Conservation (phyloP, 257 asterid species). For the Solanum appendiculatum region DNA sequence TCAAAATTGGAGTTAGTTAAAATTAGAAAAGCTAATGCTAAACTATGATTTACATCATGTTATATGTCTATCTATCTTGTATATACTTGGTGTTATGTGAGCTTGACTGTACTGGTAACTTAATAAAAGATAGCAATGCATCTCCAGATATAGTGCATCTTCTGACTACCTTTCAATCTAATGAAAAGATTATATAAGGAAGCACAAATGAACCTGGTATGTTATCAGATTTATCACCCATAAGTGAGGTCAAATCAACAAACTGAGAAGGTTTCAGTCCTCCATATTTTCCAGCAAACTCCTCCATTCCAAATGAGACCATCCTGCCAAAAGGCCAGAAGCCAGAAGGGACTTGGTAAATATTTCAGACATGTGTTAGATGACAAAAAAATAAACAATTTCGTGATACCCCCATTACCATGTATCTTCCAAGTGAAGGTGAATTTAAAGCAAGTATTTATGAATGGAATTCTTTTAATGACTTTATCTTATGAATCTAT, state of each 20-base stretch:
- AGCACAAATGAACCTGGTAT: slow-evolving; percentile 65
- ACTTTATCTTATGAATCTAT: not conserved
- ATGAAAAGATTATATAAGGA: not conserved
- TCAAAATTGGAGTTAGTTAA: not conserved
- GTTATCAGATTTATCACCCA: slow-evolving; percentile 87
- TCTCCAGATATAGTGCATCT: not conserved
- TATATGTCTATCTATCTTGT: not conserved
- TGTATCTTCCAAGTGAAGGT: not conserved
- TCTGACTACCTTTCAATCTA: not conserved
- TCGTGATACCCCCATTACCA: not conserved
- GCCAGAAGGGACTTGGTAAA: not conserved
- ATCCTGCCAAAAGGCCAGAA: slow-evolving; percentile 36
- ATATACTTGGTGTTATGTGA: not conserved
- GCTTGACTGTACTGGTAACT: not conserved
- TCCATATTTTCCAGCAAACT: slow-evolving; percentile 78
- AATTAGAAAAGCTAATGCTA: not conserved
- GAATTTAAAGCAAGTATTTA: not conserved
- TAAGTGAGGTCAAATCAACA: slow-evolving; percentile 85
- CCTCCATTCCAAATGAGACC: slow-evolving; percentile 97
- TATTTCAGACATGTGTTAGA: not conserved
- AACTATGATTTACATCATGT: not conserved
- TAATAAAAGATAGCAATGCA: not conserved
- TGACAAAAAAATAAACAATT: not conserved
- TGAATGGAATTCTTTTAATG: not conserved
- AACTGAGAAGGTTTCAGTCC: slow-evolving; percentile 75